These are phyloP conservation scores for Chenopodium suecicum DNA, from an alignment of 148 eudicot genomes.

Conservation along the genomic window DNA sequence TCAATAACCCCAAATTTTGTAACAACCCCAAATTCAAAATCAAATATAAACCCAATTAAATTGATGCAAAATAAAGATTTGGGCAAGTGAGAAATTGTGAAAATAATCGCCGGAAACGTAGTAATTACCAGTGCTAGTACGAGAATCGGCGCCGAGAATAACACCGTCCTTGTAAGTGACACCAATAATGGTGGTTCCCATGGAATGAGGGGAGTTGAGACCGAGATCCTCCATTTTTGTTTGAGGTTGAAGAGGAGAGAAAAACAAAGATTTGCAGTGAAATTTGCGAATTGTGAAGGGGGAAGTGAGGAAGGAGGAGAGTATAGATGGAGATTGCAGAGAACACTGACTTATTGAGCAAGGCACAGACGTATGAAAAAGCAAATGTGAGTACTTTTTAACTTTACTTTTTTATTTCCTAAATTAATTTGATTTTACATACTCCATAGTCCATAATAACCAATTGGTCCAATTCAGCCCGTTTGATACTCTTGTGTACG, in stretches of 20 bases:
- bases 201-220: constrained; percentile 62
- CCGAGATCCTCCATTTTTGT: constrained; percentile 33
- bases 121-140: constrained; percentile 87
- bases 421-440: too few species aligned
- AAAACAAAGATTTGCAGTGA: neutral
- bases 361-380: neutral
- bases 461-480: too few species aligned
- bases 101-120: neutral
- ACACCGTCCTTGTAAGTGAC: constrained; percentile 95
- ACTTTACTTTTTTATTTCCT: neutral
- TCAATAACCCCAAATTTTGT: neutral
- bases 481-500: too few species aligned
- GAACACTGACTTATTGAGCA: constrained; percentile 21
- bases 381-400: neutral
- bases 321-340: neutral
- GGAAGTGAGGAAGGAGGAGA: neutral
- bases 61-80: neutral
- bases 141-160: constrained; percentile 94
- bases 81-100: neutral
- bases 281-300: neutral
- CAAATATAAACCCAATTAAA: constrained; percentile 7
- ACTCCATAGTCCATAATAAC: too few species aligned
- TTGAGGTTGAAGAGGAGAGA: neutral
- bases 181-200: constrained; percentile 97
- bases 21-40: constrained; percentile 16